These are phyloP conservation scores for Cenococcum geophilum DNA, from an alignment of 495 filamentous ascomycete genomes.

Conservation along the genomic window DNA sequence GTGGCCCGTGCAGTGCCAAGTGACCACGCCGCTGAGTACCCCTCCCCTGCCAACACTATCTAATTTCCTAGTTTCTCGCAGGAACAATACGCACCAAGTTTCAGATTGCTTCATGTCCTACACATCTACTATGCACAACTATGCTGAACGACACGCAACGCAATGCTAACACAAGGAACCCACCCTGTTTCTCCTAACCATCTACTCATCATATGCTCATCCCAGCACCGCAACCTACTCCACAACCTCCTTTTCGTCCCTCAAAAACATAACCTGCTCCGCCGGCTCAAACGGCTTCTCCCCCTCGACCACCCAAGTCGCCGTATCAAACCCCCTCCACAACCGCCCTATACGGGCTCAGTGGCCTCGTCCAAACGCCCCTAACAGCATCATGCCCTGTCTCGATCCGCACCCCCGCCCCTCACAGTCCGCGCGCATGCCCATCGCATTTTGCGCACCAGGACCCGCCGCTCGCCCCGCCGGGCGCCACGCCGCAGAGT, in stretches of 20 bases:
- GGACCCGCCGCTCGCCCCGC: constrained; percentile 33
- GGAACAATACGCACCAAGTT: no score
- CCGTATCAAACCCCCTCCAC: not conserved
- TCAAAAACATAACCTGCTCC: not conserved
- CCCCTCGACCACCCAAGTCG: not conserved
- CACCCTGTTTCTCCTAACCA: no score
- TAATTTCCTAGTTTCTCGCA: no score
- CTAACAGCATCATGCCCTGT: not conserved
- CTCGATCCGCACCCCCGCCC: constrained; percentile 14
- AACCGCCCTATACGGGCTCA: not conserved
- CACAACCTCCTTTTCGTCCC: not conserved
- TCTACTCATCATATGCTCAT: not conserved
- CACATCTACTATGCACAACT: no score
- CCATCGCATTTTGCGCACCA: constrained; percentile 41
- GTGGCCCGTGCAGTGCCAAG: no score
- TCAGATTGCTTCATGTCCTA: no score
- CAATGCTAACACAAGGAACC: no score
- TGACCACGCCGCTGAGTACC: no score
- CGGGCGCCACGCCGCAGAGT: constrained; percentile 28
- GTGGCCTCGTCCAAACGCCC: not conserved
- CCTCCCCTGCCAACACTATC: no score
- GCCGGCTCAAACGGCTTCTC: not conserved
- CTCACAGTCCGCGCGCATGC: constrained; percentile 36
- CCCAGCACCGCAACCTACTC: not conserved
- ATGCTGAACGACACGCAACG: no score